Evolutionary conservation across 331 rosid species (phyloP).

Genomic region (Telfairia occidentalis): DNA sequence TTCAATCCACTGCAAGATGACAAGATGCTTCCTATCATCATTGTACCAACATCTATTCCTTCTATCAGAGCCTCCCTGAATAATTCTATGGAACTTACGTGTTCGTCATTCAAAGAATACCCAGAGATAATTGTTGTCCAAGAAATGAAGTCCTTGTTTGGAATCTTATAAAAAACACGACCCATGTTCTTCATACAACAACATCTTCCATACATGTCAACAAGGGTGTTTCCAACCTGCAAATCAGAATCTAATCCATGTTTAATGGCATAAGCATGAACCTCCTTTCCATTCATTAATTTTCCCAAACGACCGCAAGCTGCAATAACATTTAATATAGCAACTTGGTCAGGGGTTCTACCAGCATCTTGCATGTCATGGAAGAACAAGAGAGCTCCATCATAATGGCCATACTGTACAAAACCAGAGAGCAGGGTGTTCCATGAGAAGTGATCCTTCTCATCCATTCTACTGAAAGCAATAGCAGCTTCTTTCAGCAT

Average conservation of each 20-base stretch:
- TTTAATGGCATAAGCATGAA: constrained; percentile 57
- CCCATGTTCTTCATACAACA: constrained; percentile 40
- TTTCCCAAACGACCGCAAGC: constrained; percentile 51
- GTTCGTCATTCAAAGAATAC: constrained; percentile 45
- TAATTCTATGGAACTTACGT: constrained; percentile 34
- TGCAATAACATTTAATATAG: constrained; percentile 42
- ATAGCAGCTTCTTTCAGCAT: constrained; percentile 31
- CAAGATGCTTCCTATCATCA: constrained; percentile 70
- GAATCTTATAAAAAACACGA: constrained; percentile 37
- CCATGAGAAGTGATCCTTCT: constrained; percentile 59
- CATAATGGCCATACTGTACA: constrained; percentile 42
- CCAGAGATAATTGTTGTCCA: constrained; percentile 78
- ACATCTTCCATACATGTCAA: constrained; percentile 69
- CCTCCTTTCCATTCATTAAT: constrained; percentile 46
- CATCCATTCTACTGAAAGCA: constrained; percentile 32
- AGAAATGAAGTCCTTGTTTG: constrained; percentile 43
- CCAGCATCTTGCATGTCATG: constrained; percentile 32
- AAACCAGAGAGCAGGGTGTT: constrained; percentile 64
- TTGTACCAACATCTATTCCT: constrained; percentile 36
- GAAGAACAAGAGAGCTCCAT: constrained; percentile 38
- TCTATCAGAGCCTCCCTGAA: constrained; percentile 30
- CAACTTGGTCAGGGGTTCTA: constrained; percentile 47
- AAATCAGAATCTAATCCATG: constrained; percentile 44
- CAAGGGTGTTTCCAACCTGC: constrained; percentile 52
- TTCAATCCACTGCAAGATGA: constrained; percentile 39